Evolutionary conservation across 352 stramenopile species (phyloP), one percentile per base, ranked within the genome.

Genomic region (Saprolegnia diclina): DNA sequence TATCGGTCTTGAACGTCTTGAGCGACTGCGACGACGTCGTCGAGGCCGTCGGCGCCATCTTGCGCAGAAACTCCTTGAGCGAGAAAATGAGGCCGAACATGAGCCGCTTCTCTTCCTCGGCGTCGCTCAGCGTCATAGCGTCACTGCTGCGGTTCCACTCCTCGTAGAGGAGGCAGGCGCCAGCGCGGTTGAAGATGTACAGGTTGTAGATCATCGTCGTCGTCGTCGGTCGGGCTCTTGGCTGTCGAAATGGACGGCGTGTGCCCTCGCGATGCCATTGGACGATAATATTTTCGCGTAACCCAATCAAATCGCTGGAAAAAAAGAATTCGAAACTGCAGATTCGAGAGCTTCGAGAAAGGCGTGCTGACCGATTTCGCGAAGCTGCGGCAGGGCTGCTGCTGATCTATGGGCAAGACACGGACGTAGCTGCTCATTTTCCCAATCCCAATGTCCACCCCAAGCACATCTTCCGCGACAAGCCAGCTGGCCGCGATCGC

Each of bases 61-160:
- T 94, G 69, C 79, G 78, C 18, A 92, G 82, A 45, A 94, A 92
- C 71, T 94, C 88, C 72, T 97, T 96, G 61, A 97, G 79, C 62
- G 89, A 97, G 77, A 97, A 97, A 52, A 97, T 80, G 69, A 97
- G 81, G 0, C 91, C 90, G 61, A 97, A 97, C 37, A 97, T 83
- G 68, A 97, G 79, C n/a, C 88, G 82, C 76, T 94, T 92, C 74
- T 96, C 84, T 73, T 97, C 90, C 21, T 92, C 87, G 19, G 88
- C 83, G 56, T 96, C 88, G 13, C 76, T 77, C 62, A 91, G 90
- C 67, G 74, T 91, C 65, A 89, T 80, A 42, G 26, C 78, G 19
- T 74, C 81, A 72, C 82, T 94, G 59, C 74, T 79, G 9, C 77
- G 57, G 57, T 90, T 85, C 91, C 91, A 97, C 70, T 96, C 94